A percentile compares a stretch with the other conserved stretches of the same genome.
Evolutionary conservation across 176 grass and related monocot species (phyloP).

Genomic region (Eleusine coracana): DNA sequence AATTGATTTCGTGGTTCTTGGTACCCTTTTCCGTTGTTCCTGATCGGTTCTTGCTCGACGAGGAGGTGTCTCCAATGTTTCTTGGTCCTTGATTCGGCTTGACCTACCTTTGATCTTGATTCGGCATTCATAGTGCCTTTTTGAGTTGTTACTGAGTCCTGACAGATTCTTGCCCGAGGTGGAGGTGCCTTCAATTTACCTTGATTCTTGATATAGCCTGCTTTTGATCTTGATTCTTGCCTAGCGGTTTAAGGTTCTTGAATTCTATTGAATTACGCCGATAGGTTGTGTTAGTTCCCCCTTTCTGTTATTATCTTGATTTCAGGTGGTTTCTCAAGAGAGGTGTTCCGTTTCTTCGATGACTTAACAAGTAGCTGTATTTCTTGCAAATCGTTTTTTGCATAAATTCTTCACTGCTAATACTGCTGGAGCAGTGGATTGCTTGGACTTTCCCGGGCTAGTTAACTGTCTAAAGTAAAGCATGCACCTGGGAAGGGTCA

Average conservation of each 20-base stretch:
- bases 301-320: neutral
- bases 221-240: neutral
- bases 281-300: too few species aligned
- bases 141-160: neutral
- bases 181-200: neutral
- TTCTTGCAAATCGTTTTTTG: neutral
- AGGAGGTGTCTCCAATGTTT: neutral
- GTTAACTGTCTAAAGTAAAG: neutral
- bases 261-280: neutral
- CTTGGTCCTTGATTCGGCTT: neutral
- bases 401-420: neutral
- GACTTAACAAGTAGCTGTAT: conserved; percentile 7
- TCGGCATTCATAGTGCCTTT: neutral
- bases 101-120: neutral
- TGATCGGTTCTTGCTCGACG: neutral
- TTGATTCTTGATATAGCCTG: conserved; percentile 25
- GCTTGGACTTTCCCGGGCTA: neutral
- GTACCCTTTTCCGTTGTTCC: neutral
- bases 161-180: conserved; percentile 15
- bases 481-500: neutral
- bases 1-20: neutral
- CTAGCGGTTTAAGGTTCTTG: conserved; percentile 7
- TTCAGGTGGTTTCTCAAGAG: conserved; percentile 17
- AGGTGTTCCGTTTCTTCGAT: conserved; percentile 3
- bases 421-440: conserved; percentile 22